Base-by-base conservation (phyloP, 768 basidiomycete species). In the Boletus subparvulus region DNA sequence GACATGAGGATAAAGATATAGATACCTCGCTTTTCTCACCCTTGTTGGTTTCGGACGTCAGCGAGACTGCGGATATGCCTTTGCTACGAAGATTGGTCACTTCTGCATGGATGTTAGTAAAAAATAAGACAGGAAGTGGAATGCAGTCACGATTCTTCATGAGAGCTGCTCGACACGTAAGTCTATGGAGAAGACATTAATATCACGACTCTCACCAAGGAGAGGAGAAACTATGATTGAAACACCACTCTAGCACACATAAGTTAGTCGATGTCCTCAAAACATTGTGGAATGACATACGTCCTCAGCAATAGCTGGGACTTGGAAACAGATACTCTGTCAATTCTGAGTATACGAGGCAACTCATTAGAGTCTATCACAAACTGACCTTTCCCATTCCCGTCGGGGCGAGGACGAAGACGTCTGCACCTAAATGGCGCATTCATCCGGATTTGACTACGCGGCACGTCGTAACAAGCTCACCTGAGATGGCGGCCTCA, bases 291-390 rank as follows among this genome's bases (percentile, higher is more conserved):
- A 39, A 36, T 32, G 17, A 64, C 61, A 50, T 56, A 87, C 88
- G 55, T 81, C 75, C 40, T 79, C 82, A 10, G 84, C 84, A 35
- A 87, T 73, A 0, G 92, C 91, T 43, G 92, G 92, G 30, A 92
- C 74, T 73, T 93, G 92, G 65, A 93, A 94, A 70, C 92, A 94
- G 4, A 94, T 64, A 63, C 90, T 92, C 90, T 92, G 49, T 5
- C 21, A 6, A 50, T 45, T 42, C 52, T 35, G 36, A 44, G 43
- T 51, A 46, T 49, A 24, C 14, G 11, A 43, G 19, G 13, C 3
- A 4, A 21, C 26, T 6, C 4, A 36, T 14, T 6, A 24, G 3
- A 5, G 4, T 26, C 7, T 6, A 26, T 44, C 6, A 14, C 1
- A 47, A 66, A 64, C 39, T 32, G 35, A 87, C 91, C 80, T 94